These are phyloP conservation scores for Epichloe bromicola DNA, from an alignment of 2,329 filamentous ascomycete genomes.

Conservation along the genomic window DNA sequence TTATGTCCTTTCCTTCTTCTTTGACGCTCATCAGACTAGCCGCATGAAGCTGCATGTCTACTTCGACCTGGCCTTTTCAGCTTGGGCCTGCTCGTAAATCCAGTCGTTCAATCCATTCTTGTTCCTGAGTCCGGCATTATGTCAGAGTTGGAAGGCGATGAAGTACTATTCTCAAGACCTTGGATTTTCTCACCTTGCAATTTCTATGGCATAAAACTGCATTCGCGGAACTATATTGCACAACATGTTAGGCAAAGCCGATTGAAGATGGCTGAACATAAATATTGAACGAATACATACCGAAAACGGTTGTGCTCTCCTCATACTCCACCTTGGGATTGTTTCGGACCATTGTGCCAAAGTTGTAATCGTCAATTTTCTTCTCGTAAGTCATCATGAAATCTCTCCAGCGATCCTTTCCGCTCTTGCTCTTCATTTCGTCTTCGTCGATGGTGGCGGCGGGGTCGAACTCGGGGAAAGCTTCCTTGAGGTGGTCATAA, in stretches of 20 bases:
- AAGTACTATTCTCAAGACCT: background rate
- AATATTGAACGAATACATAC: conserved; percentile 30
- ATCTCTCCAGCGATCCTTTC: conserved; percentile 88
- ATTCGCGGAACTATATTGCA: conserved; percentile 34
- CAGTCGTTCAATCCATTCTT: conserved; percentile 86
- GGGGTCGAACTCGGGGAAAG: conserved; percentile 89
- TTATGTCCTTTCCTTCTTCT: background rate
- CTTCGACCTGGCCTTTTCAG: conserved; percentile 28
- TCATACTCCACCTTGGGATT: conserved; percentile 75
- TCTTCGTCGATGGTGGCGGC: conserved; percentile 73
- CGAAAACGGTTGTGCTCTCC: conserved; percentile 83
- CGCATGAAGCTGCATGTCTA: background rate
- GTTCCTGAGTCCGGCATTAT: conserved; percentile 43
- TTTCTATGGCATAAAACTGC: conserved; percentile 43
- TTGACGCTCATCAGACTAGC: background rate
- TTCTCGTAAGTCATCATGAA: conserved; percentile 94
- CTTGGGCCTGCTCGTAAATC: conserved; percentile 77
- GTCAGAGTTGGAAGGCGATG: background rate
- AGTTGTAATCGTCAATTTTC: conserved; percentile 94
- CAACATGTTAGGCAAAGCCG: background rate
- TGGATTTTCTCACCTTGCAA: conserved; percentile 24
- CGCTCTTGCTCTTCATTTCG: conserved; percentile 91
- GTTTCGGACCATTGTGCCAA: conserved; percentile 81
- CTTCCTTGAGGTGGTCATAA: conserved; percentile 70
- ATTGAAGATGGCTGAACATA: background rate